A percentile compares a stretch with the other conserved stretches of the same genome.
phyloP scores from a whole-genome alignment of 1,284 basidiomycete species.

The Papiliotrema flavescens region DNA sequence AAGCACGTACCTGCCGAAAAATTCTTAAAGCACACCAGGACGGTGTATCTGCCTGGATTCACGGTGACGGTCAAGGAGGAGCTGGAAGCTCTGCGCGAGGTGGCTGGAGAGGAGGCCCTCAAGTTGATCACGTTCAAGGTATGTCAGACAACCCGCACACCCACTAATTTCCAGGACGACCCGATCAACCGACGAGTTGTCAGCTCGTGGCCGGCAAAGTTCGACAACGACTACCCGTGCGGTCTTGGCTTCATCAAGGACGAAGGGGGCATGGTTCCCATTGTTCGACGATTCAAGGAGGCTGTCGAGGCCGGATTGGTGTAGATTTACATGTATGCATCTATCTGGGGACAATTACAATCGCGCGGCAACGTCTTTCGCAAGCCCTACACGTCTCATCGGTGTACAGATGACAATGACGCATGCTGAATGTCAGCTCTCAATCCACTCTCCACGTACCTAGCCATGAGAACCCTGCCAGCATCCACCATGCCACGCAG shows the following conservation, averaged over 20 bases:
- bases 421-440: no score
- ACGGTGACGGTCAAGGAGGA: conserved; percentile 46
- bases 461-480: no score
- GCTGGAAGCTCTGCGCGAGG: conserved; percentile 42
- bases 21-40: conserved; percentile 56
- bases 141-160: not conserved
- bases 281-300: conserved; percentile 45
- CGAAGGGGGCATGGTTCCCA: conserved; percentile 46
- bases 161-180: conserved; percentile 32
- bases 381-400: no score
- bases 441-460: no score
- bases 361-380: no score
- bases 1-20: conserved; percentile 54
- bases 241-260: conserved; percentile 44
- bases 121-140: conserved; percentile 45
- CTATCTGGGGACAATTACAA: no score
- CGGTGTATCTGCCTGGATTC: conserved; percentile 46
- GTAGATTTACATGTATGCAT: not conserved
- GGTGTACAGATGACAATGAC: no score
- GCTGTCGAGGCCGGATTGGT: conserved; percentile 34
- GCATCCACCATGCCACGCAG: no score
- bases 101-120: conserved; percentile 42
- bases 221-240: conserved; percentile 44
- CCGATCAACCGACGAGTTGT: conserved; percentile 48
- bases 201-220: conserved; percentile 44